Evolutionary conservation across 1,139 yeast species (phyloP), one percentile per base, ranked within the genome.

Genomic region (Saccharomyces hybrid): DNA sequence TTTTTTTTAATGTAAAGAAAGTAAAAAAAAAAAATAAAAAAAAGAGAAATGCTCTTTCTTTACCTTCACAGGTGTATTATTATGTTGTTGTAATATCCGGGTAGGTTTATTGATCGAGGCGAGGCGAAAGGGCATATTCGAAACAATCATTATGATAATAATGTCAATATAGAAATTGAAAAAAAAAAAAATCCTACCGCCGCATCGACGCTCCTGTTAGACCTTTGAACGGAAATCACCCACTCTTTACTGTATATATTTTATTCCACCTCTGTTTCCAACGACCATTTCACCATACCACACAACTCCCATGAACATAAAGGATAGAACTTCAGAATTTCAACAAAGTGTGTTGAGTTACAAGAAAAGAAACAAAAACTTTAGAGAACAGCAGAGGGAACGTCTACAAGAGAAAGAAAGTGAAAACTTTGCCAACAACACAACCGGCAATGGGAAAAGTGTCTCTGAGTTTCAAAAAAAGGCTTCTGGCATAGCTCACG

Each of bases 401-500:
- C 44, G 41, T 16, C 26, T 38, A 7, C 44, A 38, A 16, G 44
- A 38, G 13, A 13, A 38, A 11, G 25, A 38, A 19, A 38, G 19
- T 9, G 54, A 48, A 3, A 19, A 9, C 26, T 28, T 31, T 11
- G 14, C 38, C 9, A 27, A 47, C 3, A 27, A 14, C 9, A 25
- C 49, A 4, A 49, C 48, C 13, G 48, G 47, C n/a, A 42, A 49
- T 13, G 48, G 25, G 29, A 46, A 34, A 5, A 28, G 34, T 4
- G 48, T 46, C 16, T 61, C 88, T 50, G 89, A 86, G 68, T 93
- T 93, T 70, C 85, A 90, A 58, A 76, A 77, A 57, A 83, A 84
- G 61, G 99, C 99, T 2, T 80, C 93, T 41, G 73, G 77, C 28
- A 88, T 93, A 48, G 97, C 98, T 52, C 86, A 83, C 64, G 97